These are phyloP conservation scores for Theobroma grandiflorum DNA, from an alignment of 441 rosid species.

Conservation along the genomic window DNA sequence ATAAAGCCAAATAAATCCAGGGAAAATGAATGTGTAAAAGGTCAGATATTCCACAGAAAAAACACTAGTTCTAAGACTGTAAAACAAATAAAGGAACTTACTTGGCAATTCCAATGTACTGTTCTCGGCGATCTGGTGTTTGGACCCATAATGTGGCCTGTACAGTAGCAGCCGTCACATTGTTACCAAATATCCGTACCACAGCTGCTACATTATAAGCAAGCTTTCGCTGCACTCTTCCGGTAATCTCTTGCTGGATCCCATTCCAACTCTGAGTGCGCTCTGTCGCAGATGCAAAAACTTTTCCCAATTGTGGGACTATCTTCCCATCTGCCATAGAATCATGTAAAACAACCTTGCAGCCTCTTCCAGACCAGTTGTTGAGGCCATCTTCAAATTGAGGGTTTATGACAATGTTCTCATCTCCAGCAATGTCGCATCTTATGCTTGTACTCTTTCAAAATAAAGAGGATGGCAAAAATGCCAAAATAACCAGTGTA, in stretches of 20 bases:
- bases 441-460: conserved; percentile 43
- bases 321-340: conserved; percentile 79
- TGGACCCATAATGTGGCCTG: conserved; percentile 84
- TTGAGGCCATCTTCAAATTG: conserved; percentile 78
- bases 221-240: conserved; percentile 72
- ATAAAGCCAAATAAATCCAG: not conserved
- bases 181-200: conserved; percentile 73
- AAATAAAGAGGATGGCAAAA: conserved; percentile 20
- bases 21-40: conserved; percentile 13
- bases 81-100: conserved; percentile 41
- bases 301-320: conserved; percentile 66
- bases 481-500: not conserved
- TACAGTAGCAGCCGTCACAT: conserved; percentile 59
- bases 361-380: conserved; percentile 93
- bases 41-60: not conserved
- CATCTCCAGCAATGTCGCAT: conserved; percentile 48
- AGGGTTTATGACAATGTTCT: conserved; percentile 72
- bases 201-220: conserved; percentile 71
- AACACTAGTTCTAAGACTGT: conserved; percentile 18
- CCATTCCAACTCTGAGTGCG: conserved; percentile 94
- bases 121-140: conserved; percentile 72
- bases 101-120: conserved; percentile 75
- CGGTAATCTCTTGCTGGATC: conserved; percentile 90
- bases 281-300: conserved; percentile 78
- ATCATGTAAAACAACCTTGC: conserved; percentile 68